Evolutionary conservation across 441 rosid genomes (phyloP), one percentile per base, ranked within the genome.

Genomic region (Croton setiger): DNA sequence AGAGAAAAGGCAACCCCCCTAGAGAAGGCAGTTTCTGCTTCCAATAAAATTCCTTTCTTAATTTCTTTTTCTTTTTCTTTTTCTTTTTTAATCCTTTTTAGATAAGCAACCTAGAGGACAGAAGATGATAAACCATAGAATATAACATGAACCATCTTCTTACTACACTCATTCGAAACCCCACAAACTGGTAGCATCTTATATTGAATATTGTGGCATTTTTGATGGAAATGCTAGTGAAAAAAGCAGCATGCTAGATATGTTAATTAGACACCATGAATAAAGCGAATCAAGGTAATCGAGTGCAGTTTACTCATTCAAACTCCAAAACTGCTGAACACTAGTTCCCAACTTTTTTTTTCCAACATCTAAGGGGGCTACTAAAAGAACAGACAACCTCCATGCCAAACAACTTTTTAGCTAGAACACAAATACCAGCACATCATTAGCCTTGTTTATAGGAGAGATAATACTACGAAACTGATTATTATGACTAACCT

Each of bases 401-500:
- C 18, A n/a, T 52, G 12, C 9, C 55, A 4, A 18, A 6, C 3
- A 52, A 18, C 9, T 7, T 21, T 45, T 48, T 48, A 17, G n/a
- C 20, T 17, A 1, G 7, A 41, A 41, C 27, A 41, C 41, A 67
- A 11, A 54, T 5, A 37, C 23, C 43, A 60, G 1, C 33, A 23
- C 14, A 55, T 31, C 37, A 44, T n/a, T n/a, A 7, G 53, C 8
- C 43, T 14, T 36, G 9, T 20, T 27, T 2, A 39, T 39, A 27
- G 20, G 17, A 41, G 12, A 45, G 43, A 47, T 13, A 27, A 48
- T 31, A 15, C 76, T 49, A 53, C 4, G 5, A n/a, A 60, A 54
- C 35, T 35, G 37, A 62, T 48, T 44, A 21, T 52, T 14, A 67
- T 67, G 37, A 65, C 49, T 36, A 70, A 66, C 68, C 68, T 73